These are phyloP conservation scores for Apophysomyces trapeziformis DNA, from an alignment of 371 early-diverging fungal genomes.

Conservation along the genomic window DNA sequence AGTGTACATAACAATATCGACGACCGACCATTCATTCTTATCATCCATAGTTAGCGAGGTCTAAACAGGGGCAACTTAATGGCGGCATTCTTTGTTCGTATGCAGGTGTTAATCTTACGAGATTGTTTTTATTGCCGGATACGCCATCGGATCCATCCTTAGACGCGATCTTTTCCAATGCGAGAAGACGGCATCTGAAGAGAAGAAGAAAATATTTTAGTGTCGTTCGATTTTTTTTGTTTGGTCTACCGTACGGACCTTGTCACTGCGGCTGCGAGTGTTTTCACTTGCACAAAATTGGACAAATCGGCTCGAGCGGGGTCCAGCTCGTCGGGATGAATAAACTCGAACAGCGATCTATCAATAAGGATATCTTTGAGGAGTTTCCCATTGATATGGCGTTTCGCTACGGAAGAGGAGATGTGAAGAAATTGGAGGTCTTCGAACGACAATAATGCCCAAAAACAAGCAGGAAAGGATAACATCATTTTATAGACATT, in stretches of 20 bases:
- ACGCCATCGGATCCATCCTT: neutral
- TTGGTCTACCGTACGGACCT: constrained; percentile 31
- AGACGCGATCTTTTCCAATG: constrained; percentile 11
- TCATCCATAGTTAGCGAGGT: neutral
- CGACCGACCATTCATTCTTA: constrained; percentile 47
- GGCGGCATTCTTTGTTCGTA: too few species aligned
- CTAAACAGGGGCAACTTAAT: neutral
- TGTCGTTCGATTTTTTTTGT: neutral
- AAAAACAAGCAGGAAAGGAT: constrained; percentile 40
- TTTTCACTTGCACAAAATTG: constrained; percentile 53
- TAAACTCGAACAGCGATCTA: constrained; percentile 57
- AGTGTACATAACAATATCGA: constrained; percentile 61
- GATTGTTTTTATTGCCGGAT: constrained; percentile 1
- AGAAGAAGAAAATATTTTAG: neutral
- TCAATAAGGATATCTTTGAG: constrained; percentile 46
- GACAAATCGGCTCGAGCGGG: constrained; percentile 56
- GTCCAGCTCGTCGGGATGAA: constrained; percentile 63
- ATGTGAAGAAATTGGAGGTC: constrained; percentile 54
- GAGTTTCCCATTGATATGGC: constrained; percentile 32
- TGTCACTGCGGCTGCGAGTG: constrained; percentile 60
- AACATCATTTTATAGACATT: constrained; percentile 6
- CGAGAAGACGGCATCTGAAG: constrained; percentile 16
- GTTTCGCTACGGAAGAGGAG: constrained; percentile 39
- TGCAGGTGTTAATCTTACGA: neutral
- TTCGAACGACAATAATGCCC: constrained; percentile 54